Base-by-base conservation (phyloP, 2,329 filamentous ascomycete species). In the Colletotrichum orbiculare region DNA sequence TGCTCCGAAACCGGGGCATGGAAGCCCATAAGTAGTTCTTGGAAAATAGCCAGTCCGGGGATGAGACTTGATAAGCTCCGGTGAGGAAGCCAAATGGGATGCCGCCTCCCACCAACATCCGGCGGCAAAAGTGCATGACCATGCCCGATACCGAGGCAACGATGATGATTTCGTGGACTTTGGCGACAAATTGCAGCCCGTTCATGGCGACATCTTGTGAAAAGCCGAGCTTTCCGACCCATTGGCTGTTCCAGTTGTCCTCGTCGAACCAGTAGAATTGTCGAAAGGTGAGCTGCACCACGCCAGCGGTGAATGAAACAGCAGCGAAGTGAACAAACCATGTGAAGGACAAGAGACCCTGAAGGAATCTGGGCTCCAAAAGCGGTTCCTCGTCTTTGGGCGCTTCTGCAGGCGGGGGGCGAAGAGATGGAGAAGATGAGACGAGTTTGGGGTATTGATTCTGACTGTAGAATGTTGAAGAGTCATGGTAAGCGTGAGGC, bases 61-160 rank as follows among this genome's bases (percentile, higher is more conserved):
- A 47, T n/a, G 45, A 47, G 3, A 47, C 11, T 17, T 47, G 45
- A 5, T 47, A 47, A 17, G 45, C 45, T 0, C 45, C 45, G n/a
- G 45, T 15, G n/a, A 47, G 45, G 15, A 47, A 47, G 6, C 45
- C 45, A 10, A 47, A 47, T 8, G 45, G 45, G 7, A 47, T 33
- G 7, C 45, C 45, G 45, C 25, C 45, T 15, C 45, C 45, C 6
- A 47, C 45, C 8, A 47, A 17, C 45, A 47, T 47, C n/a, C 45
- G 45, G 15, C 45, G 45, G n/a, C 45, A 47, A 47, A 47, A 47
- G 45, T 47, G 45, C 45, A 47, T 47, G 8, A 17, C n/a, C 45
- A 47, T 47, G n/a, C n/a, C 45, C 8, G 45, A 47, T 9, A 47
- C 45, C 3, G 45, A 47, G 8, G 45, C 45, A n/a, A 47, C 45